Evolutionary conservation across 495 filamentous ascomycete species (phyloP).

Genomic region (Podospora tetraspora): DNA sequence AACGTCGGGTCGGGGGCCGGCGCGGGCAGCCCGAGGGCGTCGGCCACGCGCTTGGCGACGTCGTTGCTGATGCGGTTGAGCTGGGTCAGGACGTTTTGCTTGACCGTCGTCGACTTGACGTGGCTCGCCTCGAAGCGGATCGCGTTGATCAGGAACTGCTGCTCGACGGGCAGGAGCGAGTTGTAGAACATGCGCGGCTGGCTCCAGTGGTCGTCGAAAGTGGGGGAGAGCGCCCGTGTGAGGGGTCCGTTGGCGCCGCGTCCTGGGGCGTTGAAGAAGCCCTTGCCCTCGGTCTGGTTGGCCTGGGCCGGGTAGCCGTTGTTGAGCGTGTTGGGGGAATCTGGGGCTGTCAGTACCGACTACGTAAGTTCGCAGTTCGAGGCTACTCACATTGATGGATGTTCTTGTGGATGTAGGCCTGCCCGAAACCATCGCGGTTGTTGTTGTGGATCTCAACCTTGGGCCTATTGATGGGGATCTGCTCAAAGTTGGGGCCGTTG

Average conservation of each 20-base stretch:
- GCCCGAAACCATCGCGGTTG: slow-evolving; percentile 59
- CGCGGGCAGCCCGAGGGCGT: slow-evolving; percentile 52
- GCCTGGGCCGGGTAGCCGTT: slow-evolving; percentile 61
- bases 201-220: slow-evolving; percentile 70
- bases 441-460: slow-evolving; percentile 63
- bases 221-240: slow-evolving; percentile 54
- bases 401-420: slow-evolving; percentile 52
- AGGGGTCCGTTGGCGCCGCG: slow-evolving; percentile 51
- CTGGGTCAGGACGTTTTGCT: slow-evolving; percentile 60
- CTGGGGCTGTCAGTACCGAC: slow-evolving; percentile 18
- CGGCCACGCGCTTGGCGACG: slow-evolving; percentile 60
- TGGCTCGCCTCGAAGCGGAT: slow-evolving; percentile 69
- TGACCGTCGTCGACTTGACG: slow-evolving; percentile 51
- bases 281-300: slow-evolving; percentile 61
- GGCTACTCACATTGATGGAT: slow-evolving; percentile 36
- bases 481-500: slow-evolving; percentile 69
- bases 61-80: slow-evolving; percentile 69
- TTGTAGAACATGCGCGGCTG: slow-evolving; percentile 75
- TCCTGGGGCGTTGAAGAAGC: slow-evolving; percentile 67
- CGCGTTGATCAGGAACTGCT: slow-evolving; percentile 74
- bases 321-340: slow-evolving; percentile 66
- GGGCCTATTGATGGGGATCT: slow-evolving; percentile 70
- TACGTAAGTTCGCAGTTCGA: background rate
- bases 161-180: slow-evolving; percentile 62
- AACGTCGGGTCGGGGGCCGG: slow-evolving; percentile 57